Conservation (phyloP, 306 rosid species). For the Albizia julibrissin region DNA sequence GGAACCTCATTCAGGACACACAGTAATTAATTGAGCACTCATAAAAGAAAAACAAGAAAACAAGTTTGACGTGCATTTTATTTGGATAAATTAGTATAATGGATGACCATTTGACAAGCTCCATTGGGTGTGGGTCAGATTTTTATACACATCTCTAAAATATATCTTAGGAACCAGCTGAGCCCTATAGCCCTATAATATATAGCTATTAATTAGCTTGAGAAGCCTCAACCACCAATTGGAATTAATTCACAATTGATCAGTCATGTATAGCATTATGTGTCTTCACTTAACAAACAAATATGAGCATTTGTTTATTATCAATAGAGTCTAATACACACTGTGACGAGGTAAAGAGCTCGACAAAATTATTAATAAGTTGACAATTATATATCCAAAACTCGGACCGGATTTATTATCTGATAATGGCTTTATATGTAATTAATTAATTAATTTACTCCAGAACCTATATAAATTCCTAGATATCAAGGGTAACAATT, state of each 20-base stretch:
- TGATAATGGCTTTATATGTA: background rate
- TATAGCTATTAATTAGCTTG: constrained; percentile 17
- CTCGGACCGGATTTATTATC: background rate
- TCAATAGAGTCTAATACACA: background rate
- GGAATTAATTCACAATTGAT: background rate
- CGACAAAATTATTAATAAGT: background rate
- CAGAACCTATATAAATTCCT: background rate
- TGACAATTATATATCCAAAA: background rate
- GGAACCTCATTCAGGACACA: background rate
- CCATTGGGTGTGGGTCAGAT: background rate
- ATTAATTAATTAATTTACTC: background rate
- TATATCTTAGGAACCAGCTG: background rate
- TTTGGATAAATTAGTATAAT: background rate
- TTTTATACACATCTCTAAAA: background rate
- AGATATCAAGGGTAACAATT: background rate
- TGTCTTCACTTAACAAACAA: background rate
- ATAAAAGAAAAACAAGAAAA: background rate
- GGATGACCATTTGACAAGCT: background rate
- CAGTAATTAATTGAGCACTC: background rate
- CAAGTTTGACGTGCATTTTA: background rate
- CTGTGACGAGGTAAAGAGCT: background rate
- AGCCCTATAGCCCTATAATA: constrained; percentile 22
- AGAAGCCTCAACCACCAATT: background rate
- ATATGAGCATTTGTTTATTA: background rate
- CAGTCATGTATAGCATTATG: background rate